Percentiles rank a stretch among this genome's conserved stretches.
phyloP scores from a whole-genome alignment of 2,329 filamentous ascomycete species.

The Colletotrichum brevisporum region DNA sequence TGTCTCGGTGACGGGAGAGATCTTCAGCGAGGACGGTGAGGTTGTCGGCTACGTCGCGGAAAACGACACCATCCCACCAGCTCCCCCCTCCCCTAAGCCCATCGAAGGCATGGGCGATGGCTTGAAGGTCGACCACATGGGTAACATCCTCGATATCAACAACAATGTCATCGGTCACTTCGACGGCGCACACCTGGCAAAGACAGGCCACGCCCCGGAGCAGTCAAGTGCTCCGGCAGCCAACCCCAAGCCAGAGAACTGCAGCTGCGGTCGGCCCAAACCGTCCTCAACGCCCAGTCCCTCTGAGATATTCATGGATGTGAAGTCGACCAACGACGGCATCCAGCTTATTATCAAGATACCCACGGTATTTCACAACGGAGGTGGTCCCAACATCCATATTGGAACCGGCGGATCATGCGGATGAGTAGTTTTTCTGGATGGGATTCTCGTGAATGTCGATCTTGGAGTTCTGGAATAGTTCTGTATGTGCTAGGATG shows the following conservation, averaged over 20 bases:
- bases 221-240: constrained; percentile 18
- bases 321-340: constrained; percentile 70
- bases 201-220: constrained; percentile 48
- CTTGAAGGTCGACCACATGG: constrained; percentile 58
- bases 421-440: constrained; percentile 19
- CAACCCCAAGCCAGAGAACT: constrained; percentile 46
- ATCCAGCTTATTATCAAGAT: constrained; percentile 72
- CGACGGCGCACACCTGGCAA: constrained; percentile 50
- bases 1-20: constrained; percentile 61
- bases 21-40: constrained; percentile 59
- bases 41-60: constrained; percentile 61
- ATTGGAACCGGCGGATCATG: constrained; percentile 43
- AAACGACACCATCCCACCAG: constrained; percentile 51
- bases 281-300: constrained; percentile 57
- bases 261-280: constrained; percentile 49
- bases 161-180: constrained; percentile 64
- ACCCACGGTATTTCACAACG: constrained; percentile 66
- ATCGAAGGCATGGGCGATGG: constrained; percentile 54
- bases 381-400: constrained; percentile 49
- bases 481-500: constrained; percentile 34
- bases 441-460: constrained; percentile 13
- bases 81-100: constrained; percentile 45
- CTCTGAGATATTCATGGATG: constrained; percentile 69
- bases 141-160: constrained; percentile 61
- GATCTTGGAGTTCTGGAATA: constrained; percentile 35